Evolutionary conservation across 2,329 filamentous ascomycete species (phyloP), one percentile per base, ranked within the genome.

Genomic region (Pseudocercospora fijiensis): DNA sequence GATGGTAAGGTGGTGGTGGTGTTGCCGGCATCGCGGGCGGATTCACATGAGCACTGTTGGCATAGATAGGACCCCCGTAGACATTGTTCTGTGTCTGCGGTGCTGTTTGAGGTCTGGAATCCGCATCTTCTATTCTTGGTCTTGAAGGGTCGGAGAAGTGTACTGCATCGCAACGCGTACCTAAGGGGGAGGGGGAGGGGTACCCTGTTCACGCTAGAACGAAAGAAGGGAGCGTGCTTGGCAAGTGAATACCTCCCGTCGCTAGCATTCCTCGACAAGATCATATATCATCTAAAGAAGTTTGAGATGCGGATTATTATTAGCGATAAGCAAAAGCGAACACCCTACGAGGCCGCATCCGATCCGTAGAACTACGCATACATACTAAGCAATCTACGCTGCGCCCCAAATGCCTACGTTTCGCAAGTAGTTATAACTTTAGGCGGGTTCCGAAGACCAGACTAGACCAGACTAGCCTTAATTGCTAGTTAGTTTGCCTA

Each of bases 1-100:
- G 56, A 60, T 68, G 59, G 61, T 68, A 68, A 8, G 64, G 64
- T 51, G 66, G 66, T 30, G 64, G 66, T 27, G 66, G 66, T n/a
- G 58, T 57, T 57, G 53, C 51, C 6, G 63, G 61, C 4, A 57
- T 43, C 45, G 24, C 30, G 45, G 37, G 27, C 7, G 56, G 6
- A 18, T 47, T 56, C 18, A 58, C 56, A 53, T 59, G 24, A 10
- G 47, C 56, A 27, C 43, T 58, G 18, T n/a, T 63, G 55, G 60
- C 47, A 58, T 63, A 59, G 27, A 37, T 37, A 56, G 56, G 18
- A 59, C 1, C 30, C 11, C 33, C 56, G 55, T 33, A 57, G 43
- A 57, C 60, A 62, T 43, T 41, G 18, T 18, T 10, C 22, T 53
- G 49, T 30, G 49, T 53, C 22, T 53, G 49, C 26, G 30, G 26